Base-by-base conservation (phyloP, 2,329 filamentous ascomycete genomes). In the Colletotrichum coccodes region DNA sequence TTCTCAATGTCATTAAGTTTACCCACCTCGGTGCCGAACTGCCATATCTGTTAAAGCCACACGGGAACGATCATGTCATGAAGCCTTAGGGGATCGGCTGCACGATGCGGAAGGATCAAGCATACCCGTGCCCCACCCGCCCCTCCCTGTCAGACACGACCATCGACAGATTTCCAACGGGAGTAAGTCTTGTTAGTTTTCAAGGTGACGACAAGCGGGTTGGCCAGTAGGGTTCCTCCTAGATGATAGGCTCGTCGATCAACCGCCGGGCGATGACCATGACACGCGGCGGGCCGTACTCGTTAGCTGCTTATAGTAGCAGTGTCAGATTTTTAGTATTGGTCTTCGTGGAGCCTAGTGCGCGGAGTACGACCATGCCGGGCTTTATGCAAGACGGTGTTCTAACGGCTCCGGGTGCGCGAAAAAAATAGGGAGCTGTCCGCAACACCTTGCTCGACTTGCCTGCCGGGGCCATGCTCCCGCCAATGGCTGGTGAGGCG, bases 21-120 rank as follows among this genome's bases (percentile, higher is more conserved):
- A 44, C 42, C n/a, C 26, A 8, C 21, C 52, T 64, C 59, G 60
- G 59, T 16, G 42, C 64, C 64, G 59, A 64, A 30, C 50, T 64
- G 34, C 59, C 64, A 21, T 26, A 16, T 46, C 5, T 4, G 52
- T 36, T 34, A 63, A 40, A n/a, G n/a, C n/a, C n/a, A n/a, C n/a
- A n/a, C n/a, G n/a, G n/a, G n/a, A n/a, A 12, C 36, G n/a, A 23
- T n/a, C 21, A n/a, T 57, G 53, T 44, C 53, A 63, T 38, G 40
- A 58, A 9, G 30, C 54, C 18, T 36, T 36, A 52, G 12, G 28
- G 46, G 47, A 38, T 18, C 30, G 14, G 30, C 42, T 18, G 21
- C n/a, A 36, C 38, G 32, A n/a, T 30, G 42, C 50, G 44, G 52
- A 36, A 26, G 34, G 34, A 44, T 46, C 34, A 47, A 26, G 46